Evolutionary conservation across 192 early-diverging fungal genomes (phyloP), one percentile per base, ranked within the genome.

Genomic region (Coemansia sp.): DNA sequence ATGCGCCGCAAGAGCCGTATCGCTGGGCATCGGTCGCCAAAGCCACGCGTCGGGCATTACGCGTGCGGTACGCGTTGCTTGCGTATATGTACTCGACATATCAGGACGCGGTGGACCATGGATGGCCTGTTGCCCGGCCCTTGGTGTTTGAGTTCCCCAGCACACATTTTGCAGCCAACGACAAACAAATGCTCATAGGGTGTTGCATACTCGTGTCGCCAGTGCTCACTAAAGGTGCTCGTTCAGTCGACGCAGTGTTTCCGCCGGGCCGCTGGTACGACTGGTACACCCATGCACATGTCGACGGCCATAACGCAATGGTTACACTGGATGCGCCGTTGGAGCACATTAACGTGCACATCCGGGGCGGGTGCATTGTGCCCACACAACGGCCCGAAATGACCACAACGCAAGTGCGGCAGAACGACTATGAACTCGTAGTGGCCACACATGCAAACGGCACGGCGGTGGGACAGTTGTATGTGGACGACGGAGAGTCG

Each of bases 191-290:
- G 60, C 49, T 90, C 10, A 57, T 90, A 50, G 89, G 89, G 38
- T 66, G 76, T 35, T 62, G 63, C 19, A 63, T 90, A 38, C 66
- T 90, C 45, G 65, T 90, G 5, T 84, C 85, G 7, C 89, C 89
- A 0, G 87, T 86, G n/a, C 51, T 88, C 47, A 54, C 49, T 1
- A 49, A 82, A 58, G 78, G 83, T 12, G 72, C 67, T 2, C 72
- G 71, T 4, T 73, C 82, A 4, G 88, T 90, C 23, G 65, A 67
- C 21, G 87, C 86, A 0, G 84, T 86, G 62, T 87, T 89, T 73
- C 89, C 89, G 0, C 43, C 54, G 0, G 86, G 86, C 12, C 60
- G 69, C 0, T 90, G 88, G 88, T 90, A 89, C 57, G 84, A 89
- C 64, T 84, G 83, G 66, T 76, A 79, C 48, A 80, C 60, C 4